Percentiles rank a stretch among this genome's conserved stretches.
Conservation (phyloP, 169 alveolate genomes). For the Eimeria praecox region DNA sequence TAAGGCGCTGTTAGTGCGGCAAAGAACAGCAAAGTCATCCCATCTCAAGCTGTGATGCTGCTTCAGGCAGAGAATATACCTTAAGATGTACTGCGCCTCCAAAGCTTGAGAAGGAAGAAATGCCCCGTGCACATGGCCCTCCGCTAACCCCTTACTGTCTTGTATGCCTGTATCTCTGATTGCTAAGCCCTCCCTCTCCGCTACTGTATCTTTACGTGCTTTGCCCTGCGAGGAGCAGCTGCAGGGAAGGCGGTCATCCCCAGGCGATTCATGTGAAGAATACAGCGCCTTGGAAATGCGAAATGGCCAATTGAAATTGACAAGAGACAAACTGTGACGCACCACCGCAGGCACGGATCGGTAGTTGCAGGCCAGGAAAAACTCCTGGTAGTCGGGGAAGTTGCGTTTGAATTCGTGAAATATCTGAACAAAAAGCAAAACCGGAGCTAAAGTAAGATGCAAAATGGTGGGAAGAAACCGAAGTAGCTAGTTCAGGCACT, state of each 20-base stretch:
- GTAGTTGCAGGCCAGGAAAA: slow-evolving; percentile 59
- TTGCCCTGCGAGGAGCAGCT: not conserved
- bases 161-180: not conserved
- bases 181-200: not conserved
- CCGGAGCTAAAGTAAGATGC: not conserved
- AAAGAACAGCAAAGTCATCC: slow-evolving; percentile 90
- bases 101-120: slow-evolving; percentile 72
- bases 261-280: not conserved
- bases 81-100: slow-evolving; percentile 85
- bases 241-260: not conserved
- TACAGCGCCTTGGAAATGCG: slow-evolving; percentile 57
- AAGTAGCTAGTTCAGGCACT: not conserved
- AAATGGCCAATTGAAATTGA: slow-evolving; percentile 70
- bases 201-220: not conserved
- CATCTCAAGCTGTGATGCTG: slow-evolving; percentile 84
- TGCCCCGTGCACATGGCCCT: slow-evolving; percentile 56
- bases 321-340: slow-evolving; percentile 55
- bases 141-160: not conserved
- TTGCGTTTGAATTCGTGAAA: slow-evolving; percentile 56
- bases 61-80: slow-evolving; percentile 81
- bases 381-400: slow-evolving; percentile 56
- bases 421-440: slow-evolving; percentile 31
- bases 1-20: slow-evolving; percentile 86
- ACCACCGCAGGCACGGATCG: slow-evolving; percentile 69
- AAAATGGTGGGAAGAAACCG: not conserved